Base-by-base conservation (phyloP, 2,329 filamentous ascomycete species). In the Talaromyces sp. region DNA sequence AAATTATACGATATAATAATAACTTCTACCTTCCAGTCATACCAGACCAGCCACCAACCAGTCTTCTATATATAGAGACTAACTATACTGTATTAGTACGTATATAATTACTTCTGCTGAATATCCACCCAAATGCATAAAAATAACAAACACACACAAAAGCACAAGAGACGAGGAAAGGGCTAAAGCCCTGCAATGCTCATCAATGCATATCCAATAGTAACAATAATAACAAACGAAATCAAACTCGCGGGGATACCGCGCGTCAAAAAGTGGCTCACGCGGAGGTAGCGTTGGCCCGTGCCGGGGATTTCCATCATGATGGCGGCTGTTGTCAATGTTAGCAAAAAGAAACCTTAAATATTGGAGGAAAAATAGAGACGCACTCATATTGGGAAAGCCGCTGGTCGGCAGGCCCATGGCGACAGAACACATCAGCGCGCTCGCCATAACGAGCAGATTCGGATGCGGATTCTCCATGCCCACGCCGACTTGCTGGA, bases 331-430 rank as follows among this genome's bases (percentile, higher is more conserved):
- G 65, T 41, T 41, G 58, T 27, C 50, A 21, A 8, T 1, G 14
- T 56, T 54, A 57, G 38, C 35, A 14, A 24, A 38, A 19, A 31
- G 60, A 32, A 29, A n/a, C 19, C 24, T 50, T 10, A 65, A 62
- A 65, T 63, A 60, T 56, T 3, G 24, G 31, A 19, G 9, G 7
- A 35, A 29, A 49, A 61, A 24, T 49, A 46, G 19, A 29, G 52
- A 89, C 92, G 83, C 85, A 96, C 93, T 99, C 95, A 99, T 99
- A 68, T 99, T 99, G 1, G 95, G 95, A 79, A 99, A 99, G 9
- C 95, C 96, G 72, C 89, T 93, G 0, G 95, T 99, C 2, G 95
- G 95, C 75, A 99, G 77, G 13, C 88, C 95, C 95, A 99, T 99
- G 2, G 91, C 95, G n/a, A 93, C 93, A 65, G 89, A 93, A 72